phyloP scores from a whole-genome alignment of 106 monocot species.

The Hemerocallis citrina region DNA sequence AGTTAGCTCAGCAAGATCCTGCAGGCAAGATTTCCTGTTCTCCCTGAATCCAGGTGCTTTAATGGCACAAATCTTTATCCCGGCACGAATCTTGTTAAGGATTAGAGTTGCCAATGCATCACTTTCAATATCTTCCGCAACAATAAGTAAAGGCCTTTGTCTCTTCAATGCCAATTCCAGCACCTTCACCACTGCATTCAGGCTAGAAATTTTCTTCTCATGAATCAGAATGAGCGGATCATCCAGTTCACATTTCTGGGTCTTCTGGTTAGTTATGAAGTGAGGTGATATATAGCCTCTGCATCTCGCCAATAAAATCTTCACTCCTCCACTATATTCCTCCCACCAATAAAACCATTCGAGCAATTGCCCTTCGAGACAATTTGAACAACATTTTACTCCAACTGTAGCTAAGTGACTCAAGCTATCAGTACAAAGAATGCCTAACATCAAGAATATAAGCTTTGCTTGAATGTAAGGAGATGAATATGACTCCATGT shows the following conservation, averaged over 20 bases:
- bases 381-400: too few relatives aligned
- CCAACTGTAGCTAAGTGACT: too few relatives aligned
- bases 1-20: constrained; percentile 81
- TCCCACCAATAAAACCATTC: too few relatives aligned
- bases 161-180: constrained; percentile 78
- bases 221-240: constrained; percentile 84
- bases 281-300: constrained; percentile 99
- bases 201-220: constrained; percentile 81
- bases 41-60: constrained; percentile 98
- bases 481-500: too few relatives aligned
- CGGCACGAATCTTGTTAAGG: constrained; percentile 86
- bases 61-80: constrained; percentile 84
- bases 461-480: too few relatives aligned
- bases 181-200: constrained; percentile 68
- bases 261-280: constrained; percentile 90
- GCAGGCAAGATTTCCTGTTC: constrained; percentile 71
- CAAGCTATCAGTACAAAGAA: too few relatives aligned
- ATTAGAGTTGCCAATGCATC: neutral
- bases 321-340: too few relatives aligned
- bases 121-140: neutral
- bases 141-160: constrained; percentile 50
- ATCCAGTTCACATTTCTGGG: constrained; percentile 92
- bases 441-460: too few relatives aligned
- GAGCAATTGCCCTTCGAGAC: too few relatives aligned
- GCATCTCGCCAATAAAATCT: too few relatives aligned